Evolutionary conservation across 2,329 filamentous ascomycete genomes (phyloP).

Genomic region (Diaporthe destruens): DNA sequence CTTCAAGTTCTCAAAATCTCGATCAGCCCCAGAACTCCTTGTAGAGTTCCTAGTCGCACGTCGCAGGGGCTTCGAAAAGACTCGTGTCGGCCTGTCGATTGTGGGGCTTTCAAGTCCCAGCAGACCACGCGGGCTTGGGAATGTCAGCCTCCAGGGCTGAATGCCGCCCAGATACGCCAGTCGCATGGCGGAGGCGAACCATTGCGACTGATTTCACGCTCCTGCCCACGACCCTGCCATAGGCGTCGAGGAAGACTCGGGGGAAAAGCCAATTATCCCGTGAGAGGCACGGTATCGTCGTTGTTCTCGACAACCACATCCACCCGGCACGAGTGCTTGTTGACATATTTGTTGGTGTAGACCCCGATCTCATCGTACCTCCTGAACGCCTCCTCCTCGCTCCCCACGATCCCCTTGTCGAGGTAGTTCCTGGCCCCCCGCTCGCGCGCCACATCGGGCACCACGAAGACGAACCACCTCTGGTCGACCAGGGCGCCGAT

Average conservation of each 20-base stretch:
- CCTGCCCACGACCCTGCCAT: not conserved
- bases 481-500: slow-evolving; percentile 7
- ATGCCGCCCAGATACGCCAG: too few species aligned
- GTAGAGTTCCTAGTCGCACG: too few species aligned
- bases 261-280: not conserved
- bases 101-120: too few species aligned
- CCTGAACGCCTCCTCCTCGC: slow-evolving; percentile 24
- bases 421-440: slow-evolving; percentile 18
- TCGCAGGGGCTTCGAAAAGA: not conserved
- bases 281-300: slow-evolving; percentile 17
- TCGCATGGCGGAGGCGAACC: too few species aligned
- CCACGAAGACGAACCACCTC: slow-evolving; percentile 23
- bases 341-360: slow-evolving; percentile 26
- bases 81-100: too few species aligned
- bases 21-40: too few species aligned
- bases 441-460: slow-evolving; percentile 20
- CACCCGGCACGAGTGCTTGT: slow-evolving; percentile 23
- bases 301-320: slow-evolving; percentile 25
- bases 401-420: slow-evolving; percentile 15
- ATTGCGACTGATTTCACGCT: not conserved
- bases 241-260: too few species aligned
- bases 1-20: too few species aligned
- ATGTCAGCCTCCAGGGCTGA: too few species aligned
- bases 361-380: slow-evolving; percentile 15
- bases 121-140: too few species aligned